Conservation (phyloP, 768 basidiomycete species). For the Tricholoma terreum region DNA sequence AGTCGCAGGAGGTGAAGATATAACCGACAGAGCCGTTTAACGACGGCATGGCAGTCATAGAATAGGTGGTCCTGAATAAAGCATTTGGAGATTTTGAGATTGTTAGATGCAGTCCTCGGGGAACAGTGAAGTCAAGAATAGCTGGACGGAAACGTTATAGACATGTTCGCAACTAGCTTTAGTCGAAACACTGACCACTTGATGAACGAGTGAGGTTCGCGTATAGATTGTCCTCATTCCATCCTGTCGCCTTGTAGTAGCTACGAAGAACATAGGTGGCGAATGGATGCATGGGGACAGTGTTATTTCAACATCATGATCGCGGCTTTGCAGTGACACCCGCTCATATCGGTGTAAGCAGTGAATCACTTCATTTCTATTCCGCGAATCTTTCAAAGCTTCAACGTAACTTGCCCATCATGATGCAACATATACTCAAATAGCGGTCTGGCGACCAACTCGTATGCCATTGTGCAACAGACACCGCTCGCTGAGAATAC, state of each 20-base stretch:
- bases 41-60: conserved; percentile 90
- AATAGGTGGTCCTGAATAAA: conserved; percentile 86
- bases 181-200: conserved; percentile 52
- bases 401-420: neutral
- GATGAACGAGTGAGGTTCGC: conserved; percentile 88
- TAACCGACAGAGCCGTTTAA: conserved; percentile 92
- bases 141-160: conserved; percentile 42
- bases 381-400: neutral
- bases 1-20: conserved; percentile 85
- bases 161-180: neutral
- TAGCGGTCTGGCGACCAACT: neutral
- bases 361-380: no score
- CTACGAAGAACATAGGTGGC: conserved; percentile 83
- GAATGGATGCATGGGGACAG: conserved; percentile 72
- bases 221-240: conserved; percentile 96
- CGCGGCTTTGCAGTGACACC: neutral
- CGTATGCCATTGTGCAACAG: no score
- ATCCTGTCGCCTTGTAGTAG: conserved; percentile 91
- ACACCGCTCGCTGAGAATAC: no score
- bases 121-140: conserved; percentile 88
- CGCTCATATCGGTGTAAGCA: no score
- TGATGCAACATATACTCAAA: neutral
- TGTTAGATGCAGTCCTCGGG: conserved; percentile 73
- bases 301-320: neutral
- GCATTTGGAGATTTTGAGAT: conserved; percentile 88